These are phyloP conservation scores for Ganoderma sinense DNA, from an alignment of 1,284 basidiomycete genomes.

Conservation along the genomic window DNA sequence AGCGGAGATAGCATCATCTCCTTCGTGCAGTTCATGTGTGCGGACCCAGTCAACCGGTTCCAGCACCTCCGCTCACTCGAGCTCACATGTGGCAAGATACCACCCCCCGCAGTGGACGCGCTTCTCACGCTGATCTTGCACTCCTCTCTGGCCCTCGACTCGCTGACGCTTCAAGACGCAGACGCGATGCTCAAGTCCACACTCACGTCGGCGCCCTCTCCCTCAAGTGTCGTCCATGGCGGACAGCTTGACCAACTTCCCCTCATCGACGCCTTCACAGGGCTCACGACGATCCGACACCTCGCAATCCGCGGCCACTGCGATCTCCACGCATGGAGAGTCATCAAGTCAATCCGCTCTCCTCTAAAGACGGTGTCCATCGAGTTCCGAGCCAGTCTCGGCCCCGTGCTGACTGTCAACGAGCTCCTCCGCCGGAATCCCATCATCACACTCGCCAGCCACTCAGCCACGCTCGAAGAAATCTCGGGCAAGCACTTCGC, in stretches of 20 bases:
- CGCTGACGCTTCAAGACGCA: conserved; percentile 15
- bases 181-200: conserved; percentile 9
- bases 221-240: neutral
- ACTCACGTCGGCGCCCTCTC: no score
- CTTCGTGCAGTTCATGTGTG: conserved; percentile 18
- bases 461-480: conserved; percentile 16
- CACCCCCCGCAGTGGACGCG: neutral
- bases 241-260: no score
- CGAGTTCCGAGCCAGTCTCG: neutral
- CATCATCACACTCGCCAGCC: conserved; percentile 14
- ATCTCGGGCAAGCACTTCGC: conserved; percentile 17
- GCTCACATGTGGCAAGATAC: conserved; percentile 12
- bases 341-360: conserved; percentile 5
- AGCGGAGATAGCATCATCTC: conserved; percentile 6
- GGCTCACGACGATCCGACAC: conserved; percentile 14
- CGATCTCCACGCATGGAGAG: neutral
- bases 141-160: conserved; percentile 10
- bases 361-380: conserved; percentile 14
- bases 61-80: conserved; percentile 12
- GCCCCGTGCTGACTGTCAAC: no score
- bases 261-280: conserved; percentile 9
- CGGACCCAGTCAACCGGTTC: conserved; percentile 6
- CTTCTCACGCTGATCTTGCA: conserved; percentile 12
- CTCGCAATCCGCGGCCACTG: conserved; percentile 11
- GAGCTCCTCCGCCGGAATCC: conserved; percentile 22